Evolutionary conservation across 805 yeast species (phyloP), one percentile per base, ranked within the genome.

Genomic region (Kuraishia capsulata): DNA sequence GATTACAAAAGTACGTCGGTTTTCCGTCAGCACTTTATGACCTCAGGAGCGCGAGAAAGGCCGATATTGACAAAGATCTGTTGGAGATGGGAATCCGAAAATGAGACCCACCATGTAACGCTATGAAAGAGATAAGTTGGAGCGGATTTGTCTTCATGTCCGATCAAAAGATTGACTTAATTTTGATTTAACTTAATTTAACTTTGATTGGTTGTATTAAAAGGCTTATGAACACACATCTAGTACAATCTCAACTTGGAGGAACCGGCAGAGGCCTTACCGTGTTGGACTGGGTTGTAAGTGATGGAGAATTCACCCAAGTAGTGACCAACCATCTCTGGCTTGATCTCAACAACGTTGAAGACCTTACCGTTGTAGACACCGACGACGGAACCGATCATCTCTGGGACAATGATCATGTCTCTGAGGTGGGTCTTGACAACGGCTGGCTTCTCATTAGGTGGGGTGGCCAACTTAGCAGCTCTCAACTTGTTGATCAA

Each of bases 311-410:
- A 92, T 79, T 92, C 99, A 77, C 97, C 99, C 63, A 92, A 85
- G 94, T 92, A 92, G 84, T 90, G 96, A 69, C 98, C 97, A 67
- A 90, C 89, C 98, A 92, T 92, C 79, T 92, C 99, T 64, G 98
- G 96, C 72, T 77, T 88, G 74, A 92, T 76, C 73, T 92, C 99
- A 70, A 92, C 96, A 61, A 81, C 84, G 95, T 90, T 90, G 95
- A 92, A 92, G 59, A 77, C 86, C 79, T 92, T 92, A 77, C 99
- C 99, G 81, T 92, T 92, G 96, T 92, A 92, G 60, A 92, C 84
- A 76, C 97, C 97, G 59, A 92, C 81, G 55, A 90, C 94, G 48
- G 97, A 87, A 68, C 98, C 98, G 62, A 92, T 88, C 98, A 92
- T 92, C 81, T 92, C 99, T 74, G 99, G 99, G 55, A 92, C 92